Conservation (phyloP, 1,139 yeast species). For the Kluyveromyces sp. region DNA sequence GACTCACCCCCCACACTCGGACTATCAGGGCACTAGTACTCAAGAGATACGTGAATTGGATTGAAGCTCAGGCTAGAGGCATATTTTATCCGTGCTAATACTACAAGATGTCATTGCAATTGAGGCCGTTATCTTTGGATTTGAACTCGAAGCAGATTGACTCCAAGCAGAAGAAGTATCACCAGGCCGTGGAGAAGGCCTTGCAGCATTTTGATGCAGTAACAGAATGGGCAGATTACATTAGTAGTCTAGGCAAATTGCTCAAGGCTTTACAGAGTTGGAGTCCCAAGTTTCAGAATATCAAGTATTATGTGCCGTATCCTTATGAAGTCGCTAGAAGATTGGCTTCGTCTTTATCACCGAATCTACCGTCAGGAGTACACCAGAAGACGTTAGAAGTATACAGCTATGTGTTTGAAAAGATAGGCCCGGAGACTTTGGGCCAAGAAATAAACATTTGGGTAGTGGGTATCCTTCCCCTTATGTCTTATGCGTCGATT, state of each 20-base stretch:
- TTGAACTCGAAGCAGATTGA: slow-evolving; percentile 30
- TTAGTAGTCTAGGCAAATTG: slow-evolving; percentile 74
- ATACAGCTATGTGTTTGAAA: slow-evolving; percentile 61
- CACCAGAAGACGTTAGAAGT: slow-evolving; percentile 82
- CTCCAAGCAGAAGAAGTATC: slow-evolving; percentile 63
- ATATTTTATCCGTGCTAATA: not conserved
- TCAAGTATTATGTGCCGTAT: slow-evolving; percentile 42
- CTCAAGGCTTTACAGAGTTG: slow-evolving; percentile 59
- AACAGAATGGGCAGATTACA: slow-evolving; percentile 98
- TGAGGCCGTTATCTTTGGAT: slow-evolving; percentile 29
- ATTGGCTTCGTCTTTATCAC: slow-evolving; percentile 53
- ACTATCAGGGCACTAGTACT: no score
- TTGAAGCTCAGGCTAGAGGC: not conserved
- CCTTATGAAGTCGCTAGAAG: slow-evolving; percentile 33
- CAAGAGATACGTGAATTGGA: not conserved
- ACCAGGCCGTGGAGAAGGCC: slow-evolving; percentile 63
- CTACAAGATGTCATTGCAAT: slow-evolving; percentile 26
- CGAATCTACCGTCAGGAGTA: slow-evolving; percentile 86
- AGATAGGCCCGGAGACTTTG: slow-evolving; percentile 46
- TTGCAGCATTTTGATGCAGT: slow-evolving; percentile 74
- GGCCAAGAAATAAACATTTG: slow-evolving; percentile 55
- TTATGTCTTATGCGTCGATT: slow-evolving; percentile 81
- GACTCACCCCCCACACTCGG: no score
- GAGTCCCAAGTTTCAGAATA: slow-evolving; percentile 50
- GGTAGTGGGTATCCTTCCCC: slow-evolving; percentile 85